Evolutionary conservation across 176 grass and related monocot genomes (phyloP).

Genomic region (Chloris gayana): DNA sequence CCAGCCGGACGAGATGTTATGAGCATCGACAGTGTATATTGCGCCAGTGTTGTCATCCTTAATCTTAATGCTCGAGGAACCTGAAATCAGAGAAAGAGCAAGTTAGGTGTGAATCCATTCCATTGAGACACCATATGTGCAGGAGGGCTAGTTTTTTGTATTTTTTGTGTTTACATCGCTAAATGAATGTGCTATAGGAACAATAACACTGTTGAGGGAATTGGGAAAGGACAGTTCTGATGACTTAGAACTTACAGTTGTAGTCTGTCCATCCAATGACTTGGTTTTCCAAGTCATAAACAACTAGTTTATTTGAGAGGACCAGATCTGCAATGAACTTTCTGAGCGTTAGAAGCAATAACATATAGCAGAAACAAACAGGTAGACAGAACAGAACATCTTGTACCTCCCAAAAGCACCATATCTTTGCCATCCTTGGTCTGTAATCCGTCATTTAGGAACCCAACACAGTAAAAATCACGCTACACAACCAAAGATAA

Average conservation of each 20-base stretch:
- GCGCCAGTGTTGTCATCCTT: constrained; percentile 67
- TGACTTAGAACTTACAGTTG: constrained; percentile 70
- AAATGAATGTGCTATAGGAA: not conserved
- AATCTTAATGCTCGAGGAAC: constrained; percentile 92
- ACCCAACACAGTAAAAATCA: constrained; percentile 77
- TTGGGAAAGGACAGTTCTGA: constrained; percentile 1
- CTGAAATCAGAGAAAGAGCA: constrained; percentile 45
- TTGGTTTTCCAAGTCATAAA: constrained; percentile 97
- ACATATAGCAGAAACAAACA: constrained; percentile 23
- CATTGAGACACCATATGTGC: not conserved
- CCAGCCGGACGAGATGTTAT: constrained; percentile 63
- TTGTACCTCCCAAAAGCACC: constrained; percentile 90
- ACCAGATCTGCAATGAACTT: constrained; percentile 71
- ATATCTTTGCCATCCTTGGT: constrained; percentile 93
- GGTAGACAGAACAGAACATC: constrained; percentile 1
- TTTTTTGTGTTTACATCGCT: not conserved
- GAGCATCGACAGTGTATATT: constrained; percentile 53
- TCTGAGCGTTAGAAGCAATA: constrained; percentile 18
- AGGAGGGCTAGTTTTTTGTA: not conserved
- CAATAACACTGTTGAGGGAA: not conserved
- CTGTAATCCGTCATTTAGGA: constrained; percentile 82
- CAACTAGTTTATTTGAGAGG: constrained; percentile 88
- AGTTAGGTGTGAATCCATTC: constrained; percentile 12
- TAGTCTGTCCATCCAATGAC: constrained; percentile 87
- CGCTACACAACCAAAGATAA: constrained; percentile 28